These are phyloP conservation scores for Aechmea fasciata DNA, from an alignment of 176 grass and related monocot genomes.

Conservation along the genomic window DNA sequence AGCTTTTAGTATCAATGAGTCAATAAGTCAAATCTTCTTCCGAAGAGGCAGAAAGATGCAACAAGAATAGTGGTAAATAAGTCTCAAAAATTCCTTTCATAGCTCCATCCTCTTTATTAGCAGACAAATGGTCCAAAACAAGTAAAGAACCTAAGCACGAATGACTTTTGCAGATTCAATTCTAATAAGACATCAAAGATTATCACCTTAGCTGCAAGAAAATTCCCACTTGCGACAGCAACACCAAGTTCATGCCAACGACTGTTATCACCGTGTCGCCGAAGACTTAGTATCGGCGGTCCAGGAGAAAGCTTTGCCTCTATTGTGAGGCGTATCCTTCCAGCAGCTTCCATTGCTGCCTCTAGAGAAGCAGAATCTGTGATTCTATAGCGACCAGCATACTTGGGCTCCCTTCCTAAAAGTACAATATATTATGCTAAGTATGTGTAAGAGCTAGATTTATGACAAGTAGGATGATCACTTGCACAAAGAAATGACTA, in stretches of 20 bases:
- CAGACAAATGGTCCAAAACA: background rate
- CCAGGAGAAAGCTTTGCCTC: slow-evolving; percentile 94
- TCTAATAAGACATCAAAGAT: slow-evolving; percentile 9
- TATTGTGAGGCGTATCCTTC: slow-evolving; percentile 68
- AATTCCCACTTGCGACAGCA: slow-evolving; percentile 86
- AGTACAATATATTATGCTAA: slow-evolving; percentile 5
- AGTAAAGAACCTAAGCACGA: background rate
- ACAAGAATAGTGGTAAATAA: background rate
- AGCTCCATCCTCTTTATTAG: slow-evolving; percentile 2
- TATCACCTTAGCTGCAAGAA: slow-evolving; percentile 86
- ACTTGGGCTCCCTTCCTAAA: slow-evolving; percentile 63
- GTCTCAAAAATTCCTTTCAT: background rate
- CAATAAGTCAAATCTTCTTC: background rate
- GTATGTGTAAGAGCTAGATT: background rate
- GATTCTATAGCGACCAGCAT: slow-evolving; percentile 78
- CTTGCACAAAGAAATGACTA: background rate
- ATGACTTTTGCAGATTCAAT: background rate
- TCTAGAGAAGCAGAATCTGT: slow-evolving; percentile 83
- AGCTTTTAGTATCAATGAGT: background rate
- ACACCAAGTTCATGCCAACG: slow-evolving; percentile 79
- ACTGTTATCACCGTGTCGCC: slow-evolving; percentile 81
- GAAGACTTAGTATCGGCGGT: slow-evolving; percentile 89
- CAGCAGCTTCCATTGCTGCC: slow-evolving; percentile 82
- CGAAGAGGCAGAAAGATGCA: background rate
- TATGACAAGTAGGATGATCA: background rate